Evolutionary conservation across 345 rosid genomes (phyloP), one percentile per base, ranked within the genome.

Genomic region (Sisymbrium altissimum): DNA sequence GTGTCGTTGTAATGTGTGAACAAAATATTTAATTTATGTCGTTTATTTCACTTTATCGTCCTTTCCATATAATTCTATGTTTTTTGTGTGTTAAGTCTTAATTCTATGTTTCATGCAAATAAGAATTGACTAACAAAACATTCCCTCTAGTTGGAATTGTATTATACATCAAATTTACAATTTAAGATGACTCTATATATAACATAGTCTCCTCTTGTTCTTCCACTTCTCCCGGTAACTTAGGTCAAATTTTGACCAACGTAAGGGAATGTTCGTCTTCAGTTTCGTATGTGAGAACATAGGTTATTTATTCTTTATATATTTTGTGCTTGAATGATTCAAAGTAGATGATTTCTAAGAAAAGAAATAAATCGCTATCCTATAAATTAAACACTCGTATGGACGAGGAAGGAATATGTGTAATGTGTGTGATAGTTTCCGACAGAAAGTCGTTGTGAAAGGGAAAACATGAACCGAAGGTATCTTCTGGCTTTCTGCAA

Each of bases 201-300:
- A 19, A 49, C 19, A 7, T 63, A 1, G 76, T 72, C 69, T 41
- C 58, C 29, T 35, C 44, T 40, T 63, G 18, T 43, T 72, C 61
- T 49, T 38, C 61, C n/a, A n/a, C n/a, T n/a, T n/a, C 6, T 54
- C 63, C 63, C 38, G 21, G 56, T 64, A 43, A 44, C 7, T 9
- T 32, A 43, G 46, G 30, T 63, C 64, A 54, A 50, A 15, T 5
- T 41, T 73, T 55, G 57, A 64, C 77, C 18, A 41, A 30, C 45
- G 9, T 32, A 30, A 19, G 38, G 65, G 65, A 40, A 39, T 52
- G 23, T 19, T 39, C 21, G 56, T 41, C 43, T 29, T 56, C 27
- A 40, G 3, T 29, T 7, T 50, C 25, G 55, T 40, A 41, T 27
- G 43, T 43, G 65, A 56, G 65, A 56, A 69, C 65, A 57, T 43